Evolutionary conservation across 768 basidiomycete genomes (phyloP).

Genomic region (Trametes cinnabarina): DNA sequence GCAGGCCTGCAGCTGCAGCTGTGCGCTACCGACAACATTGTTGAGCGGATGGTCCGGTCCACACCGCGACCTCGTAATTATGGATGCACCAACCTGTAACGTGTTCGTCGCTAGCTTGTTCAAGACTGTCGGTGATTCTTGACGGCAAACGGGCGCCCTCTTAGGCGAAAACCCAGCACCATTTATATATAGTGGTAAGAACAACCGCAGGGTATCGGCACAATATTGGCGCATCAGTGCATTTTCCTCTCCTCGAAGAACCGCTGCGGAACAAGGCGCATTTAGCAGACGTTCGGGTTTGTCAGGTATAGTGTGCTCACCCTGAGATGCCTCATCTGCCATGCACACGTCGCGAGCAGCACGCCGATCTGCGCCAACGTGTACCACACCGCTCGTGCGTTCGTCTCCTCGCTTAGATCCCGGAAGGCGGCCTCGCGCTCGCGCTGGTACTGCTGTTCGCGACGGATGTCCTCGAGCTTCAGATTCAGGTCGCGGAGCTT

Average conservation of each 20-base stretch:
- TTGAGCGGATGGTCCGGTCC: too few species aligned
- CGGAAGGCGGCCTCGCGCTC: conserved; percentile 92
- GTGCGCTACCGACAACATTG: too few species aligned
- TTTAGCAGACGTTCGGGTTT: not conserved
- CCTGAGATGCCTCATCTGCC: conserved; percentile 92
- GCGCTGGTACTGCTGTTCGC: conserved; percentile 97
- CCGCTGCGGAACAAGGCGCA: conserved; percentile 40
- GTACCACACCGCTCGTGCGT: conserved; percentile 94
- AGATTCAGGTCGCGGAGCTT: conserved; percentile 92
- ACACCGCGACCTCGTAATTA: too few species aligned
- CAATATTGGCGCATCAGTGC: conserved; percentile 41
- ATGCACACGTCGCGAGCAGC: conserved; percentile 79
- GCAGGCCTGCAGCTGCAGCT: too few species aligned
- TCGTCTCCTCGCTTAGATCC: conserved; percentile 84
- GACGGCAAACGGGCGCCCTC: too few species aligned
- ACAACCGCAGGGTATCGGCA: conserved; percentile 10
- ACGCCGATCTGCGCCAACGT: conserved; percentile 84
- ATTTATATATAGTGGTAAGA: conserved; percentile 19
- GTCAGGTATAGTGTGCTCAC: conserved; percentile 43
- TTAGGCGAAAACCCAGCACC: not conserved
- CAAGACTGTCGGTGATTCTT: too few species aligned
- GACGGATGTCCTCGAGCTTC: conserved; percentile 87
- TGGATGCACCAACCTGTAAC: too few species aligned
- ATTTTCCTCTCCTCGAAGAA: conserved; percentile 88
- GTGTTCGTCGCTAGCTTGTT: too few species aligned